Base-by-base conservation (phyloP, 805 yeast genomes). In the Metschnikowia sp. region DNA sequence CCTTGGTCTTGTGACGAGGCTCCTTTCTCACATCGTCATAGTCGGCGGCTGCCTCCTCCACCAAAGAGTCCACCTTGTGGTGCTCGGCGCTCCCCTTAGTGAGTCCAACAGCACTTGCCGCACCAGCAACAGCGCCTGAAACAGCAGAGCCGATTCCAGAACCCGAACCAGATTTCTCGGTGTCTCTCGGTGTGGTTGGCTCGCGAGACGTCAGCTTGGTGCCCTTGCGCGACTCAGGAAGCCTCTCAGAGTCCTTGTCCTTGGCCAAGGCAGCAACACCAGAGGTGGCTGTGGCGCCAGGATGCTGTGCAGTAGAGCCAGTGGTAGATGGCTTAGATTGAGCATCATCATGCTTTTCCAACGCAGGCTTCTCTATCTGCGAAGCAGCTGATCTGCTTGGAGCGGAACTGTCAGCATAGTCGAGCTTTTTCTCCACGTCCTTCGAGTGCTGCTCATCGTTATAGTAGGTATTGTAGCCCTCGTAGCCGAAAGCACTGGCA, bases 401-500 rank as follows among this genome's bases (percentile, higher is more conserved):
- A 2, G 32, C 32, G 11, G 10, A 3, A 10, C 3, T 15, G n/a
- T 10, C 11, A 8, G 10, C 38, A 18, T n/a, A 15, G 3, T 36
- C 38, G 18, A 3, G 40, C 40, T 37, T 10, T 26, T 28, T 22
- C 18, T 22, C 31, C 30, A 44, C 48, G 13, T 44, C 40, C 30
- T 18, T 39, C 6, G 48, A 35, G 36, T 44, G 48, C 26, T 43
- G 43, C 15, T 46, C 39, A 22, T 44, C 39, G 37, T 52, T 45
- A 38, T 56, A 40, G 45, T 47, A 51, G 34, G 46, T 44, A 44
- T 51, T 48, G 56, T 53, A 53, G 12, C 51, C 54, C n/a, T 51
- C 59, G 41, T 48, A 55, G 8, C 61, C 61, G 18, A 57, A 50
- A 18, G 58, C 56, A 6, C 55, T 51, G 30, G 61, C 59, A n/a